phyloP scores from a whole-genome alignment of 2,329 filamentous ascomycete species.

The Camillea tinctor region DNA sequence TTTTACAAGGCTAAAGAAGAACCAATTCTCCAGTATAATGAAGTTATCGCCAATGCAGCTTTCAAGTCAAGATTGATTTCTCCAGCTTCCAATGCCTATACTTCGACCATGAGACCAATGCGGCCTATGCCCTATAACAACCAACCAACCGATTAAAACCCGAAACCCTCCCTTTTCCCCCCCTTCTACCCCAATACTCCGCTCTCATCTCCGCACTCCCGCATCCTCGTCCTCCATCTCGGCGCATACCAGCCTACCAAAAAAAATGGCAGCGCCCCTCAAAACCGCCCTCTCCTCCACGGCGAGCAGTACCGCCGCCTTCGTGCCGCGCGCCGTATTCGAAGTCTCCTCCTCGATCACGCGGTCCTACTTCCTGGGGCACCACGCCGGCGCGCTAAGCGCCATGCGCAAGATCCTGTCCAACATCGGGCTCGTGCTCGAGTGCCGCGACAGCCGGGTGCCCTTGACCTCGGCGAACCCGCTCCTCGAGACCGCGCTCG shows the following conservation, averaged over 20 bases:
- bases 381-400: conserved; percentile 78
- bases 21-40: neutral
- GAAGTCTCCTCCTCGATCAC: conserved; percentile 71
- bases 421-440: conserved; percentile 82
- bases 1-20: neutral
- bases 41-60: neutral
- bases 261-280: conserved; percentile 15
- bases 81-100: neutral
- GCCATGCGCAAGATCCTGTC: conserved; percentile 81
- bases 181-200: neutral
- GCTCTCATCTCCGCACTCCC: neutral
- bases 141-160: neutral
- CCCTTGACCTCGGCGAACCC: conserved; percentile 90
- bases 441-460: conserved; percentile 91
- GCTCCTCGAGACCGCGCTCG: conserved; percentile 75
- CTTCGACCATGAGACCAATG: neutral
- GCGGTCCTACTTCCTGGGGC: conserved; percentile 90
- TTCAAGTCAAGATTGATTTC: neutral
- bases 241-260: neutral
- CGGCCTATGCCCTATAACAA: neutral
- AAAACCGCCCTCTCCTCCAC: conserved; percentile 6
- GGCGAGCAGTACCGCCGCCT: conserved; percentile 35
- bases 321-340: conserved; percentile 74
- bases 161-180: neutral
- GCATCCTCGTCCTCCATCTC: neutral